Evolutionary conservation across 1,284 basidiomycete species (phyloP), one percentile per base, ranked within the genome.

Genomic region (Neotropicomus parvogracilis): DNA sequence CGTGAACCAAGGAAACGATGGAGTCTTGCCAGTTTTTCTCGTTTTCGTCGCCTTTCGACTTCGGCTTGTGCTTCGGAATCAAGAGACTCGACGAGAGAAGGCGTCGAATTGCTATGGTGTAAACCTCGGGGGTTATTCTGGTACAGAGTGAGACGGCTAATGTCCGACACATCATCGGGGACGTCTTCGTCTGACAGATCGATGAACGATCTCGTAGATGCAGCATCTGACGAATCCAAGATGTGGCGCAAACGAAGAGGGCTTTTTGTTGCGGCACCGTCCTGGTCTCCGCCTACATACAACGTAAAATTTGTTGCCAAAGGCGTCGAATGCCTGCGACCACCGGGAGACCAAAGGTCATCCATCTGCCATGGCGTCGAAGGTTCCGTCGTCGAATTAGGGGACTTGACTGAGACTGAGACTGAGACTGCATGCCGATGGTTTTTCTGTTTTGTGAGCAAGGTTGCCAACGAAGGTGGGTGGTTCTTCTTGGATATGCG

Each of bases 1-100:
- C 79, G 77, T 28, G 85, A 87, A 19, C 88, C 88, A 26, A 91
- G 75, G 69, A 83, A 89, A 36, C 88, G 84, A 65, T 90, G 85
- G 7, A 91, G 74, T 63, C 83, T 89, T 6, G 84, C 83, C 28
- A 91, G 70, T 57, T 81, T 81, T 56, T 86, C 84, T 41, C 88
- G 75, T 62, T 84, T 87, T 52, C 79, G 75, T 48, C 79, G 73
- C 52, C 78, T 75, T 50, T 84, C 79, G 24, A 78, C 76, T 49
- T 87, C 82, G 17, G 70, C 75, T 52, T 70, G 72, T 50, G 74
- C 73, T 46, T 81, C 76, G 28, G 75, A 68, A 44, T 75, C 70
- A 60, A 81, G 59, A 46, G 68, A 74, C 53, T 80, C 78, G 48
- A 71, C 70, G 40, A 78, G 57, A 38, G 77, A 78, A 40, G 72